Evolutionary conservation across 495 filamentous ascomycete genomes (phyloP).

Genomic region (Mytilinidion resinicola): DNA sequence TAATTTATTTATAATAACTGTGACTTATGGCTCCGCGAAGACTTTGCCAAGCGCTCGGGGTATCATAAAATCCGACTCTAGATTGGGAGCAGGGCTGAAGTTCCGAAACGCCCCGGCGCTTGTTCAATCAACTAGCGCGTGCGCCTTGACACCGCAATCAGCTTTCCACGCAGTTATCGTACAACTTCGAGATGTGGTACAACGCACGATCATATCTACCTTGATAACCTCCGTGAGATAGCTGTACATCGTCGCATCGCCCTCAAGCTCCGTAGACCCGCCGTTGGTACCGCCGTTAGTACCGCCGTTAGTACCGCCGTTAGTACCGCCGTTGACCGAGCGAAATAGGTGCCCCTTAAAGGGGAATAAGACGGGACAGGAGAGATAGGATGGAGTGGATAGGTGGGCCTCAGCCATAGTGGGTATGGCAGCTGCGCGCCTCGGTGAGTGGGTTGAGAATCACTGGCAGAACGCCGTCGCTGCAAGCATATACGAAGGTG

Average conservation of each 20-base stretch:
- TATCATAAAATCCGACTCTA: slow-evolving; percentile 10
- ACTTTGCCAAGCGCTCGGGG: slow-evolving; percentile 12
- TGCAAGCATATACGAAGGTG: slow-evolving; percentile 4
- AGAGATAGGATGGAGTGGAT: too few species aligned
- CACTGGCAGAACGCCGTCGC: neutral
- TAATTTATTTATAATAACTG: slow-evolving; percentile 15
- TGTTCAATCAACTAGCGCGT: neutral
- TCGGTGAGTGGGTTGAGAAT: neutral
- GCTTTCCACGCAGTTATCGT: slow-evolving; percentile 2
- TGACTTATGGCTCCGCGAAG: neutral
- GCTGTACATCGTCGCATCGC: slow-evolving; percentile 7
- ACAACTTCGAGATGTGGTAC: slow-evolving; percentile 7
- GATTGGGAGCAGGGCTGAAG: slow-evolving; percentile 14
- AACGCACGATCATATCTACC: neutral
- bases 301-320: too few species aligned
- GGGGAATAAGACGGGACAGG: too few species aligned
- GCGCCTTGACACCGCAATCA: slow-evolving; percentile 4
- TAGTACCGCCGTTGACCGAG: too few species aligned
- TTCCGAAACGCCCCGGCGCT: neutral
- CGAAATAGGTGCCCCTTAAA: too few species aligned
- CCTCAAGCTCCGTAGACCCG: slow-evolving; percentile 18
- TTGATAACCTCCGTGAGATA: neutral
- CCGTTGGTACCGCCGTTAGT: too few species aligned
- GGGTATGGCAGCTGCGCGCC: too few species aligned
- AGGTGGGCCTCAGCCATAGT: too few species aligned